Evolutionary conservation across 805 yeast species (phyloP), one percentile per base, ranked within the genome.

Genomic region (Metschnikowia anglica): DNA sequence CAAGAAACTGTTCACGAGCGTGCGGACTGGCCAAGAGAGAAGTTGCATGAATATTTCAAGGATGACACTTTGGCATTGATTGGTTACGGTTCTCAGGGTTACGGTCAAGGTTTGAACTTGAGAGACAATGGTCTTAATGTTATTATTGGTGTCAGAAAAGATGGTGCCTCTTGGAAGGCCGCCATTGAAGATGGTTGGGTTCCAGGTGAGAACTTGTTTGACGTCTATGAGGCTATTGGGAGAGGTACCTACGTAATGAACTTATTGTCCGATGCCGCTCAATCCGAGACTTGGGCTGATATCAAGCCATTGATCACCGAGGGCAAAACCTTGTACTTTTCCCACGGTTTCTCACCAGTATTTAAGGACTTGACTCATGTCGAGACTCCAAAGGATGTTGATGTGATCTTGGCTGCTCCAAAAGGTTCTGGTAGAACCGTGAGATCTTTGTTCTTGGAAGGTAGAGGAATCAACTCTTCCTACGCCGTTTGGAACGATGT

Each of bases 381-480:
- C 62, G 97, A 82, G 62, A 85, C 96, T 63, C 99, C 99, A 77
- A 74, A 76, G 58, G 86, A 91, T 76, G 80, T 93, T 57, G 99
- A 93, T 66, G 97, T 90, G 58, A 93, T 93, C 76, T 80, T 93
- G 67, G 99, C 91, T 66, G 99, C 99, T 73, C 99, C 99, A 77
- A 93, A 93, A 86, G 99, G 99, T 71, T 91, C 98, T 53, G 99
- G 99, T 77, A 89, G 99, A 81, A 93, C 99, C 61, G 99, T 93
- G 60, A 88, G 99, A 82, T 85, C 98, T 53, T 79, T 93, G 65
- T 93, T 93, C 93, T 91, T 93, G 80, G 99, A 93, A 80, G 99
- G 99, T 71, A 90, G 99, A 77, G 99, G 99, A 81, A 93, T 93
- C 73, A 93, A 93, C 91, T 93, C 99, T 42, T 91, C 98, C 45